Base-by-base conservation (phyloP, 805 yeast species). In the Barnettozyma sucrosica region DNA sequence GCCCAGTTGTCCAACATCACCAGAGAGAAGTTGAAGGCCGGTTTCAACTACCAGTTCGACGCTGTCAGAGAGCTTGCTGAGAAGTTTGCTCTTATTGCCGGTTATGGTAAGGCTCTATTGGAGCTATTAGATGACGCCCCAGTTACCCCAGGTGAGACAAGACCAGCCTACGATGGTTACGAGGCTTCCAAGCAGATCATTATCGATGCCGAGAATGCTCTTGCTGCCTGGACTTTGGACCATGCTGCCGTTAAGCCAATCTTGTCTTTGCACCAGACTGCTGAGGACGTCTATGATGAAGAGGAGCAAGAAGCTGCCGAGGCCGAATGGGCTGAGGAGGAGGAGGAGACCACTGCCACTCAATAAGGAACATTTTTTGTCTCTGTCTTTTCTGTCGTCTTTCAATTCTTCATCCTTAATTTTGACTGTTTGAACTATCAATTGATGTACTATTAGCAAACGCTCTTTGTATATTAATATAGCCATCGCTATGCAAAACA, bases 101-200 rank as follows among this genome's bases (percentile, higher is more conserved):
- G 93, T 52, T 85, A 87, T 73, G 95, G 95, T 70, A 85, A 85
- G 72, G 93, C 92, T 28, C 69, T 87, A 50, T 74, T 87, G 63
- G 92, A 85, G 70, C 76, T 87, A 64, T 75, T 87, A 64, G 95
- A 86, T 63, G 93, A 85, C 62, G 71, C 88, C 53, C 86, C 93
- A 52, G 92, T 86, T 45, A 85, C 92, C 50, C 95, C 95, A 50
- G 95, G 95, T 75, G 95, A 86, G 72, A 85, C 92, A 43, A 83
- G 93, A 80, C 85, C 90, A 36, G 85, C 90, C 50, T 85, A 85
- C 66, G 95, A 85, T 61, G 95, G 95, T 57, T 85, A 85, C 66
- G 93, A 85, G 67, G 89, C 92, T 41, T 83, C 92, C 37, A 85
- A 85, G 71, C 95, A 85, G 71, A 85, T 85, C 67, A 85, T 85